Evolutionary conservation across 2,329 filamentous ascomycete species (phyloP).

Genomic region (Colletotrichum paranaense): DNA sequence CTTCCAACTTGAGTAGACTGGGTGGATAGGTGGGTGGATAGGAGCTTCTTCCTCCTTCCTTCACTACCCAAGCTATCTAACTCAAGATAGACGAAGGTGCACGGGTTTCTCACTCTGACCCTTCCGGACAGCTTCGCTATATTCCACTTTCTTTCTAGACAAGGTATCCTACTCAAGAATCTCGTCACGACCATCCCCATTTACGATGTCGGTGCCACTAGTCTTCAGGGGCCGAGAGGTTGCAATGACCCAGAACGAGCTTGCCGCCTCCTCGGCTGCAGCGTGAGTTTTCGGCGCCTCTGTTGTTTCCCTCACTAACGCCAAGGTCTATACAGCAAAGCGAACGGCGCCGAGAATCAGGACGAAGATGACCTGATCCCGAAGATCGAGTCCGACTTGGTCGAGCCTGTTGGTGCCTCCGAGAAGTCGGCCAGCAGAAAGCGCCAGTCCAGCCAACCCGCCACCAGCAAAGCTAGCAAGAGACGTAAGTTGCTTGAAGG

Average conservation of each 20-base stretch:
- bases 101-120: background rate
- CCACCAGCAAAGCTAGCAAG: background rate
- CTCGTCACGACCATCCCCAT: background rate
- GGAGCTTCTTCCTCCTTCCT: background rate
- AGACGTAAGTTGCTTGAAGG: background rate
- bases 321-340: background rate
- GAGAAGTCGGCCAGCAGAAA: background rate
- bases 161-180: background rate
- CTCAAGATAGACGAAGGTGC: background rate
- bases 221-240: background rate
- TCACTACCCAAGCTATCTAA: background rate
- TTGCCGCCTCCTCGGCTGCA: background rate
- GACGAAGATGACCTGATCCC: background rate
- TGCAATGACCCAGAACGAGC: background rate
- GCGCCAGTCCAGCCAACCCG: background rate
- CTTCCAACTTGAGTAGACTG: background rate
- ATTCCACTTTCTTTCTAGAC: background rate
- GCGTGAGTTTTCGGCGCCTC: background rate
- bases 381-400: background rate
- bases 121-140: background rate
- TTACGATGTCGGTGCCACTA: background rate
- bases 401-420: background rate
- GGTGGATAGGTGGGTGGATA: background rate
- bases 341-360: background rate
- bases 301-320: background rate